Evolutionary conservation across 768 basidiomycete species (phyloP).

Genomic region (Pleurotus salmoneostramineus): DNA sequence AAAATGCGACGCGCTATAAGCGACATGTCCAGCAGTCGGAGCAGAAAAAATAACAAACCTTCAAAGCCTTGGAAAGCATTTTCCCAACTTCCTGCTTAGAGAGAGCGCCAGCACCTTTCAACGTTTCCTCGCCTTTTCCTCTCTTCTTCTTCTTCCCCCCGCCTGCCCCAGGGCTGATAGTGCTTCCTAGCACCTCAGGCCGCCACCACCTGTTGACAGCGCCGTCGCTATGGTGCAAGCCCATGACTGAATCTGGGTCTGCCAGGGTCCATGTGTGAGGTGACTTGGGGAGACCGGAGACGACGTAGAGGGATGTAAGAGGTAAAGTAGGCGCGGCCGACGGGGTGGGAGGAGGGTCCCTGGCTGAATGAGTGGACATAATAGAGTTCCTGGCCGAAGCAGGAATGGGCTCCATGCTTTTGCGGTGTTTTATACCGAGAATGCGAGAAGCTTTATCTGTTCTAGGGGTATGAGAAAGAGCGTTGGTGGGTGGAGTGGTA

Average conservation of each 20-base stretch:
- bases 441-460: constrained; percentile 76
- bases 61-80: constrained; percentile 88
- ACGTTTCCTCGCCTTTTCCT: constrained; percentile 56
- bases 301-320: constrained; percentile 81
- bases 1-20: constrained; percentile 2
- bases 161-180: constrained; percentile 79
- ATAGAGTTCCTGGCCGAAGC: constrained; percentile 73
- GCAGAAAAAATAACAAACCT: constrained; percentile 42
- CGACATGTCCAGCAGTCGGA: constrained; percentile 7
- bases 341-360: constrained; percentile 50
- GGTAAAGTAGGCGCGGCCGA: constrained; percentile 71
- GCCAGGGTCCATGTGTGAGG: constrained; percentile 89
- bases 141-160: constrained; percentile 74
- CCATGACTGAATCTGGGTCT: constrained; percentile 78
- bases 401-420: constrained; percentile 84
- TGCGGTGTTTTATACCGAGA: constrained; percentile 70
- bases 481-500: constrained; percentile 19
- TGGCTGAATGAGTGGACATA: constrained; percentile 68
- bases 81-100: constrained; percentile 85
- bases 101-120: constrained; percentile 78
- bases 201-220: constrained; percentile 90
- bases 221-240: constrained; percentile 78
- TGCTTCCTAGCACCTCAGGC: constrained; percentile 87
- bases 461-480: constrained; percentile 31
- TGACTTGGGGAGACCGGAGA: constrained; percentile 85